Base-by-base conservation (phyloP, 2,329 filamentous ascomycete genomes). In the Emericellopsis atlantica region DNA sequence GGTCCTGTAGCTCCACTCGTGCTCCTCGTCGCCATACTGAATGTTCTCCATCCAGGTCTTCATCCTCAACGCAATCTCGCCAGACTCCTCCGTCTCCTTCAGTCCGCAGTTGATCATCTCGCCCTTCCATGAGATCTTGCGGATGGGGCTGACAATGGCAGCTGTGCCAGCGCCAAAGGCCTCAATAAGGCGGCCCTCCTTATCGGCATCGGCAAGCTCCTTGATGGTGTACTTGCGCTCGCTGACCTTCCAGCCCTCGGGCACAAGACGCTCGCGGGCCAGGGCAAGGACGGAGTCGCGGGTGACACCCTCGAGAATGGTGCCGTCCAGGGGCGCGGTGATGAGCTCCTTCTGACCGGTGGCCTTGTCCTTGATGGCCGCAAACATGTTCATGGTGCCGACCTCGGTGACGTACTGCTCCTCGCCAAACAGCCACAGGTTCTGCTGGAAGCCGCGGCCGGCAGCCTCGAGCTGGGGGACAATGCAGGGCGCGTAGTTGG, bases 401-500 rank as follows among this genome's bases (percentile, higher is more conserved):
- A 95, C 92, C 65, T 98, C 92, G 37, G 92, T 98, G 44, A 96
- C 81, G 55, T 82, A 95, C 61, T 96, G 87, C 62, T 96, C 87
- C 56, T 93, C 81, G 35, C 89, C 89, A 57, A 96, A 98, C 26
- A 98, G 69, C 92, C 92, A 98, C 41, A 98, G 73, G 65, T 96
- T 98, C 70, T 98, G 92, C 66, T 96, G 90, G 74, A 89, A 95
- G 18, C 92, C 92, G 43, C 88, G 79, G 61, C 80, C 84, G 36
- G 88, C 87, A 34, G 92, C 92, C 64, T 95, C 78, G 54, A 92
- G 76, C 66, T 98, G 92, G 15, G 92, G 92, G n/a, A 96, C 70
- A 54, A 98, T 90, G 69, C 92, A 96, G 6, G 92, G 92, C n/a
- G 92, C 92, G 61, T 98, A 98, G 75, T 98, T 98, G 55, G 90